Percentiles rank a stretch among this genome's conserved stretches.
Conservation (phyloP, 1,139 yeast species). For the Taphrina wiesneri region DNA sequence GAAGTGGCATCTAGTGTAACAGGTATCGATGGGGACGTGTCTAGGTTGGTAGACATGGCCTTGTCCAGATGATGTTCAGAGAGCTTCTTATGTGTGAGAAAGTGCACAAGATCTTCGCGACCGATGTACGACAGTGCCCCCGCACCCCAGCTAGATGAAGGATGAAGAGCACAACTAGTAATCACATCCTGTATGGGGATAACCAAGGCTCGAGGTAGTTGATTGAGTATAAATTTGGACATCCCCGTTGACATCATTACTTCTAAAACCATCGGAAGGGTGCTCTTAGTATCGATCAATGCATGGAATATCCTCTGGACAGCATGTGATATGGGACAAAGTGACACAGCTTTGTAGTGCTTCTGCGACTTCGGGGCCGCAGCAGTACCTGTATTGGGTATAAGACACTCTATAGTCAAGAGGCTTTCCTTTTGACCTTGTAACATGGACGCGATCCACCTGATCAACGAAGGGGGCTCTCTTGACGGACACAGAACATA, state of each 20-base stretch:
- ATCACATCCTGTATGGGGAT: conserved; percentile 58
- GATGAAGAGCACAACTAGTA: conserved; percentile 57
- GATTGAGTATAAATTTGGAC: conserved; percentile 57
- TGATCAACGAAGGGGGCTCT: conserved; percentile 31
- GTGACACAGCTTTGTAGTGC: conserved; percentile 5
- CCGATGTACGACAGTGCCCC: conserved; percentile 63
- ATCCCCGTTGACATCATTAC: conserved; percentile 61
- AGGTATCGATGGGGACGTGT: not conserved
- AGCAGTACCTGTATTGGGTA: not conserved
- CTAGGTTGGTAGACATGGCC: not conserved
- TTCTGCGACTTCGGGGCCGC: conserved; percentile 16
- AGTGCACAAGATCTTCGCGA: conserved; percentile 60
- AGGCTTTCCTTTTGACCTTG: conserved; percentile 51
- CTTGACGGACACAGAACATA: conserved; percentile 8
- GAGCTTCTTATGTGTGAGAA: not conserved
- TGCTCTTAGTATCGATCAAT: conserved; percentile 57
- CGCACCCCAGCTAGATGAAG: conserved; percentile 46
- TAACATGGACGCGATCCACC: conserved; percentile 15
- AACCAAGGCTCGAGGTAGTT: conserved; percentile 71
- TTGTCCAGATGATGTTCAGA: not conserved
- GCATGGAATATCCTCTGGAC: conserved; percentile 42
- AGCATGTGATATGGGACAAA: conserved; percentile 27
- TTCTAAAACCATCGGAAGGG: conserved; percentile 58
- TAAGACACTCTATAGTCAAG: conserved; percentile 56
- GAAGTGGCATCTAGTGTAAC: not conserved